phyloP scores from a whole-genome alignment of 2,329 filamentous ascomycete genomes.

The Chalara sp. region DNA sequence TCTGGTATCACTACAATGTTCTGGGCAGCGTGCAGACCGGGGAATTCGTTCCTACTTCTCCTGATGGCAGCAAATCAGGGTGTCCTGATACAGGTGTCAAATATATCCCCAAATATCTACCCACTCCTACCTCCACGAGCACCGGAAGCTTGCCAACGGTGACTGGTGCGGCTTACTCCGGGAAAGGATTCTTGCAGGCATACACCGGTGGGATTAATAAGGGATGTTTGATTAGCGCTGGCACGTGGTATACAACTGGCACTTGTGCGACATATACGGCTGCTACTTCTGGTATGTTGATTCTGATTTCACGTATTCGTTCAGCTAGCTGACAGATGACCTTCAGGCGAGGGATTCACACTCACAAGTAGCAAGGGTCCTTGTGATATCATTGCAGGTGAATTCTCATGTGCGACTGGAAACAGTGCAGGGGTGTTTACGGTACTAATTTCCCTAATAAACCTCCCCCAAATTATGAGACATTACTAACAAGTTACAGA shows the following conservation, averaged over 20 bases:
- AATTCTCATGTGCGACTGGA: constrained; percentile 47
- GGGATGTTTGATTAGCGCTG: constrained; percentile 62
- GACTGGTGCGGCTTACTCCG: no score
- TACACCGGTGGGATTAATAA: constrained; percentile 37
- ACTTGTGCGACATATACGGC: constrained; percentile 63
- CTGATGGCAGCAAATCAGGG: constrained; percentile 1
- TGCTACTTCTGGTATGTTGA: constrained; percentile 38
- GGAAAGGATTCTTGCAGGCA: constrained; percentile 39
- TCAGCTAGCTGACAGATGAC: neutral
- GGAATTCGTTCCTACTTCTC: neutral
- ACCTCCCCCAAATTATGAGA: neutral
- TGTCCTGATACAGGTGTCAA: constrained; percentile 57
- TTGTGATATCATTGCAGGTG: constrained; percentile 47
- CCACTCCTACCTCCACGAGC: neutral
- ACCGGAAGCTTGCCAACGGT: neutral
- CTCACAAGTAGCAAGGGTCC: constrained; percentile 50
- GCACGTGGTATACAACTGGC: constrained; percentile 60
- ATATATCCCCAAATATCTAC: constrained; percentile 40
- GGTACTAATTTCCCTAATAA: constrained; percentile 10
- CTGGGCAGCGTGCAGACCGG: constrained; percentile 41
- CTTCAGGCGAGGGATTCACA: constrained; percentile 30
- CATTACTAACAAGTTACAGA: constrained; percentile 6
- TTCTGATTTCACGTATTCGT: neutral
- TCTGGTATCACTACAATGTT: constrained; percentile 48
- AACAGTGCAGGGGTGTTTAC: constrained; percentile 32